phyloP scores from a whole-genome alignment of 2,329 filamentous ascomycete genomes.

The Colletotrichum graminicola region DNA sequence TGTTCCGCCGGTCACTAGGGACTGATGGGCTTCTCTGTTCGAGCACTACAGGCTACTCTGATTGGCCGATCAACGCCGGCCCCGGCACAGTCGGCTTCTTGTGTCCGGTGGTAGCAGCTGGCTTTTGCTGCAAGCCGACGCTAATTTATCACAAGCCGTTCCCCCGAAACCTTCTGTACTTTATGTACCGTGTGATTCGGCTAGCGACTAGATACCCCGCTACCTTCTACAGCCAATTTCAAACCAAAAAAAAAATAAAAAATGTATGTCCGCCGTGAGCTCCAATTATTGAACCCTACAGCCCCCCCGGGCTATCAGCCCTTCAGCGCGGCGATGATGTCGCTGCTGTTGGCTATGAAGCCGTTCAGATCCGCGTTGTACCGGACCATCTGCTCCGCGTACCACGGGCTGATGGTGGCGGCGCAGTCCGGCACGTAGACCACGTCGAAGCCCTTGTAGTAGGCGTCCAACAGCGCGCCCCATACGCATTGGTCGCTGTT shows the following conservation, averaged over 20 bases:
- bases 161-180: no score
- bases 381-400: conserved; percentile 1
- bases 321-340: not conserved
- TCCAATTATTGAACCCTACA: no score
- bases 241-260: not conserved
- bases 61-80: not conserved
- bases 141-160: no score
- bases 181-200: no score
- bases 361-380: not conserved
- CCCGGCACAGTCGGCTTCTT: not conserved
- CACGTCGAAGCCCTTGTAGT: conserved; percentile 1
- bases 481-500: not conserved
- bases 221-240: not conserved
- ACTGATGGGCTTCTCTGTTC: not conserved
- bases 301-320: not conserved
- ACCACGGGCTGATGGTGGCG: conserved; percentile 3
- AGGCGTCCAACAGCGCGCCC: not conserved
- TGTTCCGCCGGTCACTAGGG: no score
- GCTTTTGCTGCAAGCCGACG: no score
- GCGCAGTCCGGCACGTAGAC: not conserved
- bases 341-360: not conserved
- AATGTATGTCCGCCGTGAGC: no score
- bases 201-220: not conserved
- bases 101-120: no score
- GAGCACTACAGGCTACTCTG: not conserved